Evolutionary conservation across 139 green algal genomes (phyloP).

Genomic region (Pedinophyceae sp.): DNA sequence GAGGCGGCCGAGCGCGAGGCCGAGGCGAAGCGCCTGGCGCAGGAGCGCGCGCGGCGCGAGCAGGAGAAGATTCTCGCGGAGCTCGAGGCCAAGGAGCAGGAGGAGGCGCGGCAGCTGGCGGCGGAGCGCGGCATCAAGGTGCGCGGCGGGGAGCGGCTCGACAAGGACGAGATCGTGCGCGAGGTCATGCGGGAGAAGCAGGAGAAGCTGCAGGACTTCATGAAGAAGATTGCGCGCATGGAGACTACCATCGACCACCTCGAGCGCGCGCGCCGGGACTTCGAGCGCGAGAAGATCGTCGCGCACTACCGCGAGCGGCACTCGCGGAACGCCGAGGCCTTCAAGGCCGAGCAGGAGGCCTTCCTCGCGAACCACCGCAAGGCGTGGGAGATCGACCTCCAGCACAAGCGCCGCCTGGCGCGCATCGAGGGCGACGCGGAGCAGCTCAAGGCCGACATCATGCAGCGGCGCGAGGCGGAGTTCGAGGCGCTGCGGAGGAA

Average conservation of each 20-base stretch:
- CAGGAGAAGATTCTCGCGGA: slow-evolving; percentile 73
- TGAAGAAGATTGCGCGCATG: slow-evolving; percentile 13
- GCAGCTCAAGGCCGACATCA: slow-evolving; percentile 21
- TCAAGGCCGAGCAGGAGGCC: slow-evolving; percentile 23
- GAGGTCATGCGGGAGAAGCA: slow-evolving; percentile 21
- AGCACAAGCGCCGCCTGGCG: slow-evolving; percentile 52
- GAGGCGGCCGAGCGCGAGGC: slow-evolving; percentile 14
- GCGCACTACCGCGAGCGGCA: slow-evolving; percentile 12
- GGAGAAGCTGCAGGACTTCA: slow-evolving; percentile 60
- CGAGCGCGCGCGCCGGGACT: slow-evolving; percentile 80
- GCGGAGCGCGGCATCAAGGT: slow-evolving; percentile 19
- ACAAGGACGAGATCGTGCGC: slow-evolving; percentile 59
- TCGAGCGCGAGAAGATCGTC: slow-evolving; percentile 60
- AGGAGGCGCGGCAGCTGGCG: slow-evolving; percentile 27
- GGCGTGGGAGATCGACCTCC: slow-evolving; percentile 66
- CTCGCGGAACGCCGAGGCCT: slow-evolving; percentile 40
- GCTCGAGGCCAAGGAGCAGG: slow-evolving; percentile 62
- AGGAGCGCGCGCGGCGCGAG: slow-evolving; percentile 79
- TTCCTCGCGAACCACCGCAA: slow-evolving; percentile 30
- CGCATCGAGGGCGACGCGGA: slow-evolving; percentile 24
- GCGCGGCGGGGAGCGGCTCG: slow-evolving; percentile 55
- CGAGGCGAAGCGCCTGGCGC: slow-evolving; percentile 26
- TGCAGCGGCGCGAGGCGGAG: slow-evolving; percentile 22
- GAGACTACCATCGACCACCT: slow-evolving; percentile 74
- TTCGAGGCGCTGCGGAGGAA: slow-evolving; percentile 26